Conservation (phyloP, 2,329 filamentous ascomycete genomes). For the Diaporthe sp. region DNA sequence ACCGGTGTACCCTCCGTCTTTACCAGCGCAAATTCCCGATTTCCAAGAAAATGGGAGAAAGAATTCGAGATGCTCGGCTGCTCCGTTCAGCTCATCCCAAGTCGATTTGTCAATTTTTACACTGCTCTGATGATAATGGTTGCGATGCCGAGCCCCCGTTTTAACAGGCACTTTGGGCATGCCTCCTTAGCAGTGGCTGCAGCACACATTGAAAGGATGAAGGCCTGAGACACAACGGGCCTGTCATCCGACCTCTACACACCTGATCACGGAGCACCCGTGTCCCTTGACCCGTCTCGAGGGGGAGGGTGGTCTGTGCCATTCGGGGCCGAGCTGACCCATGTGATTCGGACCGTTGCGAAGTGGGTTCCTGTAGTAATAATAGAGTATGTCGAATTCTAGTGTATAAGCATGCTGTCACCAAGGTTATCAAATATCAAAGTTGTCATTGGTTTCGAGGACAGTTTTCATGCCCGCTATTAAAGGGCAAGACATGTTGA, state of each 20-base stretch:
- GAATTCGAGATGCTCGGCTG: no score
- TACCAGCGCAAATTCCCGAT: no score
- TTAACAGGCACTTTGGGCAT: neutral
- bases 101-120: no score
- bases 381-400: neutral
- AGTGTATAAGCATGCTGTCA: neutral
- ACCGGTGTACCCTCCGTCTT: no score
- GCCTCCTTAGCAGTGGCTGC: neutral
- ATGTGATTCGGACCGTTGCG: neutral
- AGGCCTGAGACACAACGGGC: neutral
- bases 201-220: neutral
- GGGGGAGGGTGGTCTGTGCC: slow-evolving; percentile 30
- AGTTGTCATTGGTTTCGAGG: neutral
- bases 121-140: neutral
- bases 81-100: no score
- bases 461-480: neutral
- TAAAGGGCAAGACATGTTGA: neutral
- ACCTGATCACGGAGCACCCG: neutral
- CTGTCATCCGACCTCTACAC: slow-evolving; percentile 3
- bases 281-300: neutral
- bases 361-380: neutral
- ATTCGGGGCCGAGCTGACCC: slow-evolving; percentile 14
- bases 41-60: no score
- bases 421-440: neutral
- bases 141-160: neutral